phyloP scores from a whole-genome alignment of 208 protist species.

The Leishmania lainsoni region DNA sequence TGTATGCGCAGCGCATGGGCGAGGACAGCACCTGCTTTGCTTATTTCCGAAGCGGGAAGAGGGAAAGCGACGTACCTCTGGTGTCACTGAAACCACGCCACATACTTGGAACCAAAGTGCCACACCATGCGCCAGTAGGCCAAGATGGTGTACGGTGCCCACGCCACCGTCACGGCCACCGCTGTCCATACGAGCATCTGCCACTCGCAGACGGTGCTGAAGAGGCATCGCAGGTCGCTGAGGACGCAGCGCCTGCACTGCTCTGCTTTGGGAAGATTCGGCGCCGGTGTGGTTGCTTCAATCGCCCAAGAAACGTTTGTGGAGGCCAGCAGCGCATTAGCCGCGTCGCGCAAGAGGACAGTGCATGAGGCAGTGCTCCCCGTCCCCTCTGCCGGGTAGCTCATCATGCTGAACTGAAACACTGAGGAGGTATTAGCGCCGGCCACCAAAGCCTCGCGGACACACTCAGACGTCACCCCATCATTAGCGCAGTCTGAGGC shows the following conservation, averaged over 20 bases:
- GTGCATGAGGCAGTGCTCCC: slow-evolving; percentile 29
- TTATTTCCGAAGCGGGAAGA: background rate
- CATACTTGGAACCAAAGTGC: background rate
- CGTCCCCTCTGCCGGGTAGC: background rate
- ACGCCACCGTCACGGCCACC: slow-evolving; percentile 16
- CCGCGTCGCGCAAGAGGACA: slow-evolving; percentile 38
- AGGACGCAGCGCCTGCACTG: slow-evolving; percentile 21
- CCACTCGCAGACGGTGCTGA: slow-evolving; percentile 30
- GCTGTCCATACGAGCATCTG: slow-evolving; percentile 33
- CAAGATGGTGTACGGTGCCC: slow-evolving; percentile 17
- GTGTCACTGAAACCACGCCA: background rate
- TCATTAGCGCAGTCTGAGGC: slow-evolving; percentile 3
- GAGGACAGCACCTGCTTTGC: background rate
- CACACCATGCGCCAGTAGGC: slow-evolving; percentile 19
- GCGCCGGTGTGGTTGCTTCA: slow-evolving; percentile 7
- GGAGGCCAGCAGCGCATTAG: slow-evolving; percentile 29
- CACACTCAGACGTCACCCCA: slow-evolving; percentile 18
- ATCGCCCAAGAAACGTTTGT: slow-evolving; percentile 7
- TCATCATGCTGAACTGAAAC: slow-evolving; percentile 5
- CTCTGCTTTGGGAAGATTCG: slow-evolving; percentile 4
- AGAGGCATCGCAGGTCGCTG: slow-evolving; percentile 26
- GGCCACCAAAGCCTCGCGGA: slow-evolving; percentile 15
- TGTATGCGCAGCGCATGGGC: background rate
- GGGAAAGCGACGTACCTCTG: background rate
- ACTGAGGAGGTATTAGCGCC: background rate